Evolutionary conservation across 805 yeast genomes (phyloP), one percentile per base, ranked within the genome.

Genomic region (Metschnikowia gruessii): DNA sequence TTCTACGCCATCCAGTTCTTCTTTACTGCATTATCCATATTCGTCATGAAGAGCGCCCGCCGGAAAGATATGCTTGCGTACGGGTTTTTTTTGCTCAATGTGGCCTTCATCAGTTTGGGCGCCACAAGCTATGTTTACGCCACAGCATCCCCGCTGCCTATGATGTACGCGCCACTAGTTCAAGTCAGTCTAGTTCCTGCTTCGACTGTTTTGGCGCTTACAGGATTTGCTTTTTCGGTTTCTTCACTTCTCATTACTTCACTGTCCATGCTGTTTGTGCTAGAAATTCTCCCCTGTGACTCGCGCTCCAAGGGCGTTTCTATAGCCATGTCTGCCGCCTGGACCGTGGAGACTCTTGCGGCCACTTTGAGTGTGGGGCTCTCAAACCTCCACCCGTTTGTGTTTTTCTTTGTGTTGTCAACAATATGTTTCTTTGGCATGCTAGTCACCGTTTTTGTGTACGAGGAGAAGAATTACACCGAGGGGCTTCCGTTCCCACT

Each of bases 211-310:
- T 53, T 80, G 35, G 77, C 79, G 0, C 55, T 78, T 3, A 70
- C 76, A 35, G 68, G 72, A 33, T 59, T 75, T 39, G 62, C 75
- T 39, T 74, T 75, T 21, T 73, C 80, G 2, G 63, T 78, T 0
- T 74, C 72, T 55, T 67, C 81, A 0, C 58, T 78, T 1, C 67
- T 79, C 1, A 60, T 80, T 12, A 62, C 75, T 0, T 69, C 80
- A 36, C 71, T 71, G 3, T 70, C 80, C 29, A 72, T 77, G 77
- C 57, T 79, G 17, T 79, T 76, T 54, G 68, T 77, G 4, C 69
- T 73, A 41, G 84, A 80, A 52, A 59, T 77, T 4, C 69, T 80
- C 36, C 78, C 79, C 0, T 60, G 60, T 1, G 61, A 62, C 22
- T 72, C 76, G 1, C 72, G 78, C 49, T 62, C 75, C 2, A 40